Evolutionary conservation across 805 yeast genomes (phyloP), one percentile per base, ranked within the genome.

Genomic region (Clavispora phyllophila): DNA sequence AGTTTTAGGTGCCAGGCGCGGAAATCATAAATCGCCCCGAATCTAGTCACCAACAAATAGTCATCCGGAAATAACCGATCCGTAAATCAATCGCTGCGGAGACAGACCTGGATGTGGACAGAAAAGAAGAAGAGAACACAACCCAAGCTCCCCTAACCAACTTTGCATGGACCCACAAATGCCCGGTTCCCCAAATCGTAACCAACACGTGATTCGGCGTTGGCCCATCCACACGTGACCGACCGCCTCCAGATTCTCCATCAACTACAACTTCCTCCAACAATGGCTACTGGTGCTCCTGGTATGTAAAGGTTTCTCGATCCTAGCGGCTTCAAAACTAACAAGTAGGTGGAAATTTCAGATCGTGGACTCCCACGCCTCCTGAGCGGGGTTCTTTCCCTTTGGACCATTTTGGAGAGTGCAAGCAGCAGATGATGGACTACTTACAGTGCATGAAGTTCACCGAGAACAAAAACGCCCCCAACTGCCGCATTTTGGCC

Each of bases 341-440:
- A 50, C 48, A 12, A 1, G 9, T 10, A 52, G 56, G 56, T 24
- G 56, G 56, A 8, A 46, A 49, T 33, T 52, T 52, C 25, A 41
- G 56, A 33, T 38, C 54, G 24, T 74, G 84, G 71, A 71, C 79
- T 12, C 96, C 97, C 9, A 84, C 91, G 0, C 96, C 99, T 18
- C 99, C 99, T 2, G 96, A 91, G 51, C 70, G 96, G 51, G 99
- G 99, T 0, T 87, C 98, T 0, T 91, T 91, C 63, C 99, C 98
- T 0, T 68, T 91, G 36, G 99, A 91, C 57, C 99, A 91, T 57
- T 70, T 64, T 46, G 83, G 82, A 7, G 98, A 93, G 50, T 91
- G 98, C 58, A 78, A 81, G 18, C 70, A 72, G 18, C 76, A 79
- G 44, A 93, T 90, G 93, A 60, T 73, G 35, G 77, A 76, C 37